Base-by-base conservation (phyloP, 2,329 filamentous ascomycete species). In the Graphilbum ipis-grandicollis region DNA sequence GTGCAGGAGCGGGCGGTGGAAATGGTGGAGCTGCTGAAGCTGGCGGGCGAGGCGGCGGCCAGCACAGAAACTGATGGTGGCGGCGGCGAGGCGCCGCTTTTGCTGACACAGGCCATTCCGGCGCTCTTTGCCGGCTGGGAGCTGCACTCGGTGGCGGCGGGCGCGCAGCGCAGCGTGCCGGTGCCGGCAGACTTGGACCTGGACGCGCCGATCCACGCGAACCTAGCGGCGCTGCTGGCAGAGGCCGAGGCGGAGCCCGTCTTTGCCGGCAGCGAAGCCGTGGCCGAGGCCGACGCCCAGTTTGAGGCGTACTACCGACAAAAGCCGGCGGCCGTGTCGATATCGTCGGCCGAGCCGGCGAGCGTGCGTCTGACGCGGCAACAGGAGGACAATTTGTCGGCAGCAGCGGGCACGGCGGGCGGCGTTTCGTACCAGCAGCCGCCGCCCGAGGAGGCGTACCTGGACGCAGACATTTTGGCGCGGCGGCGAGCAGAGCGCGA, bases 1-100 rank as follows among this genome's bases (percentile, higher is more conserved):
- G 85, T 98, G 4, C 90, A 98, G 56, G 90, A 96, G 55, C 74
- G 90, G 39, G 79, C 86, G 3, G 86, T 94, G 2, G 86, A 94
- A 51, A 92, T 93, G 47, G 68, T 85, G 0, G 90, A 98, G 52
- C 65, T 96, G 12, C 71, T 96, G 49, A 84, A 84, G 40, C 65
- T 98, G 32, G 84, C 83, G 2, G 75, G 76, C 1, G 90, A 98
- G 58, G 85, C 88, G 13, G 71, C 72, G 3, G 68, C 75, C 9
- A n/a, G 74, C 66, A 2, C 79, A 86, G 42, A 65, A 70, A 10
- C 59, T 69, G 12, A 67, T 66, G 1, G 66, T 61, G 1, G 66
- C 67, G 23, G 58, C 64, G 2, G 44, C 29, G 29, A 5, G 69
- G 13, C 82, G 9, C 90, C 90, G 3, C 60, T 93, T 13, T 66